phyloP scores from a whole-genome alignment of 2,329 filamentous ascomycete genomes.

The Colletotrichum tofieldiae region DNA sequence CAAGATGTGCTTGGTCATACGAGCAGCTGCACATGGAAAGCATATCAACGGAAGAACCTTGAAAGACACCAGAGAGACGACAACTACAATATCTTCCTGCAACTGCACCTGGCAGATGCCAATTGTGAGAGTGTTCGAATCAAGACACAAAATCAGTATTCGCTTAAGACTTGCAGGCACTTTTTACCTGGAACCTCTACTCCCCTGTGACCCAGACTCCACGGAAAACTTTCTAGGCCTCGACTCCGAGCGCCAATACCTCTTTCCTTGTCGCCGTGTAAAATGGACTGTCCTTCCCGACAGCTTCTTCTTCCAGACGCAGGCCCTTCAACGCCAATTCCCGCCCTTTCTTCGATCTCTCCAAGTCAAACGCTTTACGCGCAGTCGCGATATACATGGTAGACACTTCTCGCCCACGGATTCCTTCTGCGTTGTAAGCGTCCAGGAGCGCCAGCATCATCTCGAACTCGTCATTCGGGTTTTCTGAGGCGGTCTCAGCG shows the following conservation, averaged over 20 bases:
- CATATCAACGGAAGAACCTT: not conserved
- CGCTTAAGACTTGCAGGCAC: not conserved
- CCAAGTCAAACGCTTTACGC: conserved; percentile 15
- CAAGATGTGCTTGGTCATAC: not conserved
- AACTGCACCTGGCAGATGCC: not conserved
- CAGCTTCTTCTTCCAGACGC: conserved; percentile 34
- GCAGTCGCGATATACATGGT: conserved; percentile 27
- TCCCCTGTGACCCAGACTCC: too few relatives aligned
- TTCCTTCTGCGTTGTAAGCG: conserved; percentile 27
- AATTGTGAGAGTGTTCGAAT: not conserved
- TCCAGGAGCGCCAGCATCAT: conserved; percentile 24
- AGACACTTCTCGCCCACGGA: conserved; percentile 35
- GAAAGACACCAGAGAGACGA: not conserved
- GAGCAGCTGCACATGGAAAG: not conserved
- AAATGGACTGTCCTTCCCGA: conserved; percentile 38
- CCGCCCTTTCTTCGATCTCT: not conserved
- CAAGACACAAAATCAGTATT: not conserved
- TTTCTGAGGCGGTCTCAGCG: conserved; percentile 12
- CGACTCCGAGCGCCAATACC: conserved; percentile 13
- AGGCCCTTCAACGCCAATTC: conserved; percentile 28
- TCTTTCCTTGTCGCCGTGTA: conserved; percentile 14
- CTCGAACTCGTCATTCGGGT: conserved; percentile 17
- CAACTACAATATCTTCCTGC: not conserved
- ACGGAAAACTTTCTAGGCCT: not conserved
- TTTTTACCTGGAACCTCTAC: not conserved